phyloP scores from a whole-genome alignment of 2,329 filamentous ascomycete species.

The Penicillium palitans region DNA sequence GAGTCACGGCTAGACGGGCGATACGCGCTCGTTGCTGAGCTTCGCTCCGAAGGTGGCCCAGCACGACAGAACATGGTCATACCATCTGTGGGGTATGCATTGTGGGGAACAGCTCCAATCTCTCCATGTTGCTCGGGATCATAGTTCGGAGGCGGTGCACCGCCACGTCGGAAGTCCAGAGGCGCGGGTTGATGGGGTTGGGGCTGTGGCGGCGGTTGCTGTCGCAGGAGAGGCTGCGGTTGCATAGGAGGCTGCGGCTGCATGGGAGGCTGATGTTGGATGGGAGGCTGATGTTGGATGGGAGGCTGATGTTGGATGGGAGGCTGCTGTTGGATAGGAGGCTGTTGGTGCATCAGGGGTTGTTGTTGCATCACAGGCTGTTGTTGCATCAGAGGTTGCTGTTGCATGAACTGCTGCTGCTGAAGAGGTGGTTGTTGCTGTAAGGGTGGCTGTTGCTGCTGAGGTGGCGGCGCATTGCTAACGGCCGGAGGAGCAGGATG shows the following conservation, averaged over 20 bases:
- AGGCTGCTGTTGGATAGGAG: not conserved
- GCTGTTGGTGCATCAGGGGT: slow-evolving; percentile 5
- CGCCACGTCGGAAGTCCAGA: slow-evolving; percentile 41
- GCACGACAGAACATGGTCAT: slow-evolving; percentile 97
- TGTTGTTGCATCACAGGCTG: slow-evolving; percentile 37
- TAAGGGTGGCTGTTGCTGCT: slow-evolving; percentile 45
- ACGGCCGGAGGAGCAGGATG: slow-evolving; percentile 54
- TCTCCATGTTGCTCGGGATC: slow-evolving; percentile 63
- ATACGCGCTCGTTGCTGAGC: slow-evolving; percentile 65
- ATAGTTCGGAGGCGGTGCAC: slow-evolving; percentile 48
- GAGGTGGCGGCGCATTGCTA: slow-evolving; percentile 50
- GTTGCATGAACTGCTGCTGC: slow-evolving; percentile 26
- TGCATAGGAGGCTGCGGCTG: not conserved
- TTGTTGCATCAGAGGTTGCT: slow-evolving; percentile 35
- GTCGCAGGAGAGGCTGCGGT: not conserved
- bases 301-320: not conserved
- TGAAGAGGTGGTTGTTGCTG: slow-evolving; percentile 18
- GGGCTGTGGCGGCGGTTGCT: slow-evolving; percentile 1
- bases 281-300: slow-evolving; percentile 16
- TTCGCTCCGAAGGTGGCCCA: slow-evolving; percentile 68
- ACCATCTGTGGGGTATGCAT: slow-evolving; percentile 89
- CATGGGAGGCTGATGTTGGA: not conserved
- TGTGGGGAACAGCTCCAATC: slow-evolving; percentile 74
- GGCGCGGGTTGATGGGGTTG: slow-evolving; percentile 38
- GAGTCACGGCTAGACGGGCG: slow-evolving; percentile 83